phyloP scores from a whole-genome alignment of 2,329 filamentous ascomycete genomes.

The Knoxdaviesia proteae region DNA sequence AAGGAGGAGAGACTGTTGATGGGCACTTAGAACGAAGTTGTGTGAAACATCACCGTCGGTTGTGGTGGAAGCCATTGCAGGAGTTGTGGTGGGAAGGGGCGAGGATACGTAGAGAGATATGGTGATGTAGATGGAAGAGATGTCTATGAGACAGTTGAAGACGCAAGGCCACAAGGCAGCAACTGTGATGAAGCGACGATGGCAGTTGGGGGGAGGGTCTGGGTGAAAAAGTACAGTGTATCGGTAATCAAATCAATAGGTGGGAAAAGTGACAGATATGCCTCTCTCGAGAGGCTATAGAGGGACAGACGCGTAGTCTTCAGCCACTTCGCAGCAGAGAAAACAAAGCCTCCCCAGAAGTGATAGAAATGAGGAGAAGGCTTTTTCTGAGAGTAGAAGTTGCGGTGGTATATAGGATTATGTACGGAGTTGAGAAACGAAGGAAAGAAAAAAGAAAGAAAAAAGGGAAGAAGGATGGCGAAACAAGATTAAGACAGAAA shows the following conservation, averaged over 20 bases:
- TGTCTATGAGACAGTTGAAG: background rate
- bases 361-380: background rate
- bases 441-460: background rate
- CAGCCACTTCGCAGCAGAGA: background rate
- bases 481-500: background rate
- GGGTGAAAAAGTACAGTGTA: background rate
- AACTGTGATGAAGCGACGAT: background rate
- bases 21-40: constrained; percentile 50
- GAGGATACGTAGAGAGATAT: constrained; percentile 2
- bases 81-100: constrained; percentile 2
- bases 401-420: background rate
- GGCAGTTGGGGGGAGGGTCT: background rate
- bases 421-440: background rate
- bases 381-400: background rate
- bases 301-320: background rate
- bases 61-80: constrained; percentile 29
- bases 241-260: background rate
- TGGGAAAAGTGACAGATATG: background rate
- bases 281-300: background rate
- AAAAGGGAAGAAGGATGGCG: background rate
- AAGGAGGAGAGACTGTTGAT: constrained; percentile 57
- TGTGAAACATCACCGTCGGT: constrained; percentile 18
- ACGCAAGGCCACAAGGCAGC: too few relatives aligned
- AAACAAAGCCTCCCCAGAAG: background rate
- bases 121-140: constrained; percentile 1